These are phyloP conservation scores for Croton setiger DNA, from an alignment of 441 rosid genomes.

Conservation along the genomic window DNA sequence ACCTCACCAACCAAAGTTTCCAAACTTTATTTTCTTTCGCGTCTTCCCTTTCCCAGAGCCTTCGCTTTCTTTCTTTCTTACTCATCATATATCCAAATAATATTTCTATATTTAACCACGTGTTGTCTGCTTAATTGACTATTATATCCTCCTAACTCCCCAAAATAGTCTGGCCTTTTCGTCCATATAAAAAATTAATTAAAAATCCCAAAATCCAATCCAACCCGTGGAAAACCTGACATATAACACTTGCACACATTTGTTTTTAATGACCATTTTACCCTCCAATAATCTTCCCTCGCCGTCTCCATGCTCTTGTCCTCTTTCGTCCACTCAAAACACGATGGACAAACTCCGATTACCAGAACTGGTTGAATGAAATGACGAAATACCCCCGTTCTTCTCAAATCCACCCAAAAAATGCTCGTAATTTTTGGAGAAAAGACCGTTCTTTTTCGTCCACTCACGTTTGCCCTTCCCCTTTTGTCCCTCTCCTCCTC, in stretches of 20 bases:
- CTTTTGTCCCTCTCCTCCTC: constrained; percentile 3
- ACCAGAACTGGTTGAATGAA: neutral
- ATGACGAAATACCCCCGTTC: neutral
- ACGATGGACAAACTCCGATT: neutral
- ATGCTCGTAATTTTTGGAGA: neutral
- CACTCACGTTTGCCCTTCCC: neutral
- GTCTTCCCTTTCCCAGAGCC: neutral
- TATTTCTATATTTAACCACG: neutral
- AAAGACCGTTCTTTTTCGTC: constrained; percentile 18
- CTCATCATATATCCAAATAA: too few relatives aligned
- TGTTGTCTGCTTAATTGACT: neutral
- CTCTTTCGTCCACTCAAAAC: neutral
- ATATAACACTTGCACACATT: neutral
- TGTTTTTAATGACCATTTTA: neutral
- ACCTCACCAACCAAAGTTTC: neutral
- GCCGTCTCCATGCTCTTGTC: neutral
- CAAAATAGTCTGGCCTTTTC: neutral
- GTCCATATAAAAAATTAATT: neutral
- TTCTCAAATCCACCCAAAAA: too few relatives aligned
- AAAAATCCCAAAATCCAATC: neutral
- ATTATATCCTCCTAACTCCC: neutral
- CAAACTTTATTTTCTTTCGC: neutral
- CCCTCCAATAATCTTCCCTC: neutral
- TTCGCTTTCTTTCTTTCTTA: neutral
- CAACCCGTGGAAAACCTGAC: neutral